Percentiles rank a stretch among this genome's conserved stretches.
Evolutionary conservation across 83 land plant species (phyloP).

Genomic region (Diphasiastrum complanatum): DNA sequence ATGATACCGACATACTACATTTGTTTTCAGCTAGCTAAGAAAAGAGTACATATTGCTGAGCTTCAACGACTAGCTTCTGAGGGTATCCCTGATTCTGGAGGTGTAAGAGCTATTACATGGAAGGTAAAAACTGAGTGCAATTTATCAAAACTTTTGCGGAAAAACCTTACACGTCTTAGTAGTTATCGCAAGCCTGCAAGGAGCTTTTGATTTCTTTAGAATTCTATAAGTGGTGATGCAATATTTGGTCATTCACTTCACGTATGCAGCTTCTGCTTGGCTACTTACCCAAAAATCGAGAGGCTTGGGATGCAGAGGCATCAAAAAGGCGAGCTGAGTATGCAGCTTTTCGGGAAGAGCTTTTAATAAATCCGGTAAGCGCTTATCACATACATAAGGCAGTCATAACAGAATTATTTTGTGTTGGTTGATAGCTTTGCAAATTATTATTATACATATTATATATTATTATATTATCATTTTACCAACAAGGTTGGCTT

Average conservation of each 20-base stretch:
- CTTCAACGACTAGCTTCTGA: constrained; percentile 51
- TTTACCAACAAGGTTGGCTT: no score
- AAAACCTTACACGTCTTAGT: no score
- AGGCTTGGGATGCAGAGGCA: constrained; percentile 55
- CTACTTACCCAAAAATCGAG: constrained; percentile 55
- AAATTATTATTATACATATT: no score
- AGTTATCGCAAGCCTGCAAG: no score
- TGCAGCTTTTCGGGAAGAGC: constrained; percentile 50
- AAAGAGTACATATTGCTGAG: constrained; percentile 49
- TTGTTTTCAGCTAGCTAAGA: constrained; percentile 42
- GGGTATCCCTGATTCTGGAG: constrained; percentile 58
- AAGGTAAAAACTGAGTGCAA: constrained; percentile 32
- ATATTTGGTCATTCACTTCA: not conserved
- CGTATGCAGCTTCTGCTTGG: constrained; percentile 49
- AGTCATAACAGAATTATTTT: no score
- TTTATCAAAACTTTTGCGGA: no score
- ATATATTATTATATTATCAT: no score
- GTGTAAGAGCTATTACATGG: constrained; percentile 59
- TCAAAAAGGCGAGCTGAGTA: constrained; percentile 54
- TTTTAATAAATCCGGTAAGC: constrained; percentile 70
- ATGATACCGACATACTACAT: no score
- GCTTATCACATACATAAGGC: no score
- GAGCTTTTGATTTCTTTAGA: not conserved
- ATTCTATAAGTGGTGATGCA: not conserved
- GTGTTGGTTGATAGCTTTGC: no score